A percentile compares a stretch with the other conserved stretches of the same genome.
phyloP scores from a whole-genome alignment of 805 yeast species.

The Ogataea neopini region DNA sequence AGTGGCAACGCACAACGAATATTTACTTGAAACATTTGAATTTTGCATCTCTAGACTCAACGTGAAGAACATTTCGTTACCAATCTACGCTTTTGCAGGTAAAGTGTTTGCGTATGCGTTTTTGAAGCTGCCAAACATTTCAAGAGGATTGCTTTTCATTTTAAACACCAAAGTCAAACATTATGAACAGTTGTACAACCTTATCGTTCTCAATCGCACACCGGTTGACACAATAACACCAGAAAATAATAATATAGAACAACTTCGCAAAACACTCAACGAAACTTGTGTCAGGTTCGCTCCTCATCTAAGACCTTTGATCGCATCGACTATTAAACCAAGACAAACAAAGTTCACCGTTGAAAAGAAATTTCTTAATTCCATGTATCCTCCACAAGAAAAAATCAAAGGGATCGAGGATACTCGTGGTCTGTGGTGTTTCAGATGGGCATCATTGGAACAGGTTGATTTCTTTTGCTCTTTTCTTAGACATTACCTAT shows the following conservation, averaged over 20 bases:
- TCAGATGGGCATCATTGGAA: slow-evolving; percentile 58
- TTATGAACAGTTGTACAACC: slow-evolving; percentile 35
- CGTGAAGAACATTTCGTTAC: slow-evolving; percentile 52
- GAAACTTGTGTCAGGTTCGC: slow-evolving; percentile 26
- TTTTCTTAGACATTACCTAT: slow-evolving; percentile 59
- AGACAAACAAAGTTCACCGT: slow-evolving; percentile 29
- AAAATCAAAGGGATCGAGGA: slow-evolving; percentile 50
- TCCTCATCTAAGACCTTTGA: slow-evolving; percentile 24
- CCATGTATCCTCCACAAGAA: slow-evolving; percentile 40
- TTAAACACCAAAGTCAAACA: slow-evolving; percentile 53
- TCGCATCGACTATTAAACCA: slow-evolving; percentile 23
- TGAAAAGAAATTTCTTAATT: slow-evolving; percentile 35
- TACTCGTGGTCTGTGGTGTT: slow-evolving; percentile 63
- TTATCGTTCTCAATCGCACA: slow-evolving; percentile 20
- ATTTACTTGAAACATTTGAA: slow-evolving; percentile 54
- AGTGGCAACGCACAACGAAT: slow-evolving; percentile 30
- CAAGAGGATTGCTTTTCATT: slow-evolving; percentile 56
- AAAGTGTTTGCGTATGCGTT: slow-evolving; percentile 68
- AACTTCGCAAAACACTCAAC: slow-evolving; percentile 8
- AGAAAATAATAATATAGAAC: slow-evolving; percentile 1
- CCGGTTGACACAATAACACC: slow-evolving; percentile 13
- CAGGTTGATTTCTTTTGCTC: slow-evolving; percentile 57
- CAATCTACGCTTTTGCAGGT: slow-evolving; percentile 66
- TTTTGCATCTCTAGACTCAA: slow-evolving; percentile 50
- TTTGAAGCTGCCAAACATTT: slow-evolving; percentile 53